Conservation (phyloP, 208 protist genomes). For the Leishmania mexicana region DNA sequence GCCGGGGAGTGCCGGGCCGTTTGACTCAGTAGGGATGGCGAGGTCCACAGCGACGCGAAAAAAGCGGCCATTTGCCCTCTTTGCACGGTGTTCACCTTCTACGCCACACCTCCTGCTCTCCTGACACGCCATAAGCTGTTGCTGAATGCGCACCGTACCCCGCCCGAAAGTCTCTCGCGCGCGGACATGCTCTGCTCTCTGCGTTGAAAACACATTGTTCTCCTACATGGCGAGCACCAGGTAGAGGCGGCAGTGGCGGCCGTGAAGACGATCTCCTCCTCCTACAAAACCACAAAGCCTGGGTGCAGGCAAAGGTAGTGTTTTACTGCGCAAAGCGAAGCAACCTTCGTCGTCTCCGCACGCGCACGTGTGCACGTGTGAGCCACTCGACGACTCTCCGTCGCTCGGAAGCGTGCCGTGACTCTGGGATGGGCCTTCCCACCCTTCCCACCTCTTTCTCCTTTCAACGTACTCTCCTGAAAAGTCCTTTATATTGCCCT, state of each 20-base stretch:
- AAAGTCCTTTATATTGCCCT: not conserved
- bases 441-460: not conserved
- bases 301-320: slow-evolving; percentile 42
- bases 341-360: not conserved
- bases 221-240: slow-evolving; percentile 42
- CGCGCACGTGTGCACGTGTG: not conserved
- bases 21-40: not conserved
- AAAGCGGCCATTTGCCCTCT: slow-evolving; percentile 33
- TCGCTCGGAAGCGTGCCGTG: not conserved
- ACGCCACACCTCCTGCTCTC: slow-evolving; percentile 39
- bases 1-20: not conserved
- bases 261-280: slow-evolving; percentile 37
- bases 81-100: slow-evolving; percentile 54
- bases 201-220: slow-evolving; percentile 40
- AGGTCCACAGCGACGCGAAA: slow-evolving; percentile 7
- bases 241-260: slow-evolving; percentile 48
- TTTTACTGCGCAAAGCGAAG: slow-evolving; percentile 34
- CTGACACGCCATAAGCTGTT: slow-evolving; percentile 47
- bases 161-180: slow-evolving; percentile 38
- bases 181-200: slow-evolving; percentile 43
- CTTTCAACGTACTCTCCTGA: not conserved
- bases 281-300: slow-evolving; percentile 35
- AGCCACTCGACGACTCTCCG: not conserved
- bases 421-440: not conserved
- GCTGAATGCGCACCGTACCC: slow-evolving; percentile 38